Percentiles rank a stretch among this genome's conserved stretches.
Evolutionary conservation across 73 alveolate genomes (phyloP).

Genomic region (Strombidium stylifer): DNA sequence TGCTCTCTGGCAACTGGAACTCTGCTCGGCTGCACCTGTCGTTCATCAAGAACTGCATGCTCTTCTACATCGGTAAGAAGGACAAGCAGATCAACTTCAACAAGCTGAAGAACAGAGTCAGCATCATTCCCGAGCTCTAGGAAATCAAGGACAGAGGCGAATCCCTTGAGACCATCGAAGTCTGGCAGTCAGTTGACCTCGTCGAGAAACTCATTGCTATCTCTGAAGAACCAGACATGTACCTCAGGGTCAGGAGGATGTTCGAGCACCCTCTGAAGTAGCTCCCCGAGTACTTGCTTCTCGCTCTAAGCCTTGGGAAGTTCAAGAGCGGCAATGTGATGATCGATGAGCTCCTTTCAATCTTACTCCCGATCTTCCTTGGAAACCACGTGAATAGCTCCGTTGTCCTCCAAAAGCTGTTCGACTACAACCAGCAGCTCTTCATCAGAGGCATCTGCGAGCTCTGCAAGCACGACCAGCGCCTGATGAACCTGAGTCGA

Average conservation of each 20-base stretch:
- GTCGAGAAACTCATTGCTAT: slow-evolving; percentile 75
- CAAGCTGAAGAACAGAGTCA: slow-evolving; percentile 17
- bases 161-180: slow-evolving; percentile 14
- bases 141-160: slow-evolving; percentile 20
- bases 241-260: slow-evolving; percentile 68
- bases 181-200: slow-evolving; percentile 79
- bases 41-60: slow-evolving; percentile 49
- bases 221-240: slow-evolving; percentile 64
- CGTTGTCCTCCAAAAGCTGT: slow-evolving; percentile 77
- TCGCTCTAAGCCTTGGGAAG: slow-evolving; percentile 59
- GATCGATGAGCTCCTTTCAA: slow-evolving; percentile 34
- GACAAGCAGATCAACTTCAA: slow-evolving; percentile 33
- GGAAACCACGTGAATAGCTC: slow-evolving; percentile 82
- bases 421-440: slow-evolving; percentile 80
- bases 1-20: slow-evolving; percentile 48
- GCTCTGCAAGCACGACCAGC: slow-evolving; percentile 78
- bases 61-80: slow-evolving; percentile 26
- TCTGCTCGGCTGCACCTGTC: slow-evolving; percentile 36
- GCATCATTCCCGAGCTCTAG: slow-evolving; percentile 36
- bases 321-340: slow-evolving; percentile 34
- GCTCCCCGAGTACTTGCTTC: slow-evolving; percentile 78
- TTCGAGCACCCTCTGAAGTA: slow-evolving; percentile 77
- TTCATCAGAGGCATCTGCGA: slow-evolving; percentile 83
- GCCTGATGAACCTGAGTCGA: slow-evolving; percentile 74
- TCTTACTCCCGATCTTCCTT: slow-evolving; percentile 69